A percentile compares a stretch with the other conserved stretches of the same genome.
Evolutionary conservation across 495 filamentous ascomycete species (phyloP).

Genomic region (Terfezia claveryi): DNA sequence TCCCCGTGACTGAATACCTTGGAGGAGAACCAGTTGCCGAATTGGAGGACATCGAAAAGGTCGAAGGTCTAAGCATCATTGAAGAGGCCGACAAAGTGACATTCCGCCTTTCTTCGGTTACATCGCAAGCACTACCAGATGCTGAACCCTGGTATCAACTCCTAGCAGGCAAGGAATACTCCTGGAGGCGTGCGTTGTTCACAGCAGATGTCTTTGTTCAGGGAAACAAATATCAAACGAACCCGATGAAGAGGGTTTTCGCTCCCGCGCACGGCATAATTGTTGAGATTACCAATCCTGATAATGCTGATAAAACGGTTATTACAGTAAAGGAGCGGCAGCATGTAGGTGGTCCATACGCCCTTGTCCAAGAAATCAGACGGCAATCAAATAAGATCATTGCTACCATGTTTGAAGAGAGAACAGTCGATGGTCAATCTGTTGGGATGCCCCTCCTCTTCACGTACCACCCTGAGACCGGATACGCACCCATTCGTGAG

Average conservation of each 20-base stretch:
- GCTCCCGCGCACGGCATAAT: constrained; percentile 64
- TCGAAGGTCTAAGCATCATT: constrained; percentile 62
- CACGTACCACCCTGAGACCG: constrained; percentile 78
- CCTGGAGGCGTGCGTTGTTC: constrained; percentile 95
- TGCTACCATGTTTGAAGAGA: constrained; percentile 70
- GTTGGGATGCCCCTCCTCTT: constrained; percentile 65
- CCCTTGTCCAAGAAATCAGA: constrained; percentile 65
- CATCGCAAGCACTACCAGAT: constrained; percentile 47
- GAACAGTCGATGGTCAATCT: constrained; percentile 56
- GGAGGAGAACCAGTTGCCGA: constrained; percentile 56
- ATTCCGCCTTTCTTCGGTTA: constrained; percentile 54
- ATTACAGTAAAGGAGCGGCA: constrained; percentile 56
- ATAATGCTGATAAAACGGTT: constrained; percentile 53
- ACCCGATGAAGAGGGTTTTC: constrained; percentile 80
- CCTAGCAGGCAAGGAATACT: constrained; percentile 62
- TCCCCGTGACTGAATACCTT: constrained; percentile 85
- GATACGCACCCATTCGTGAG: constrained; percentile 86
- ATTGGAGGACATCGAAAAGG: constrained; percentile 33
- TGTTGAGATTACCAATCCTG: constrained; percentile 64
- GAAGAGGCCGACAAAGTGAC: constrained; percentile 51
- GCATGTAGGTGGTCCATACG: constrained; percentile 40
- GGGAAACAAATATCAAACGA: constrained; percentile 87
- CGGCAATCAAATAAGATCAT: constrained; percentile 57
- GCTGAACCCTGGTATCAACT: constrained; percentile 65
- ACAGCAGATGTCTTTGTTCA: constrained; percentile 86